phyloP scores from a whole-genome alignment of 2,329 filamentous ascomycete genomes.

The Tolypocladium inflatum region DNA sequence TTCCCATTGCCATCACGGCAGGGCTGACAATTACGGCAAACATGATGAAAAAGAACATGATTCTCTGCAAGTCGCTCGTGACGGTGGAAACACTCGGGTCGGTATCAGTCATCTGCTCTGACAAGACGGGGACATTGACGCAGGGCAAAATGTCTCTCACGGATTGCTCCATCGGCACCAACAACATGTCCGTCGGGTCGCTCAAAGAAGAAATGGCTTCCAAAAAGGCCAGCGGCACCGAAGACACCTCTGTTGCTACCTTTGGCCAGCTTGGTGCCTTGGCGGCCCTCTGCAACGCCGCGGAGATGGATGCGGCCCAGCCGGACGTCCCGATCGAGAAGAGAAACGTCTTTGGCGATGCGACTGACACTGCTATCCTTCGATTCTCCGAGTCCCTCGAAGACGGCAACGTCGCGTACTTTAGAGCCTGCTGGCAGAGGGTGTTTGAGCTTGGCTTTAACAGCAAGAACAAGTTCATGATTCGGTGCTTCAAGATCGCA shows the following conservation, averaged over 20 bases:
- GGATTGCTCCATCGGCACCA: slow-evolving; percentile 50
- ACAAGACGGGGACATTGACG: slow-evolving; percentile 67
- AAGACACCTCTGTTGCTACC: slow-evolving; percentile 23
- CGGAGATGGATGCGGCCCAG: slow-evolving; percentile 62
- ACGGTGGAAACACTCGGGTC: slow-evolving; percentile 68
- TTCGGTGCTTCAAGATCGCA: slow-evolving; percentile 46
- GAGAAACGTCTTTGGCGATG: slow-evolving; percentile 62
- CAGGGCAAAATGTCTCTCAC: slow-evolving; percentile 66
- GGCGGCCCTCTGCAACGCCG: slow-evolving; percentile 63
- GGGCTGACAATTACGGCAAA: slow-evolving; percentile 69
- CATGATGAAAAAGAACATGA: slow-evolving; percentile 66
- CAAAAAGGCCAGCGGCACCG: slow-evolving; percentile 10
- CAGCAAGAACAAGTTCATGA: slow-evolving; percentile 78
- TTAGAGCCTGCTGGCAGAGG: slow-evolving; percentile 54
- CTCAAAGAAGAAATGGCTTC: slow-evolving; percentile 31
- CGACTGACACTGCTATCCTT: slow-evolving; percentile 66
- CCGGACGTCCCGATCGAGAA: slow-evolving; percentile 47
- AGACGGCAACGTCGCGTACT: slow-evolving; percentile 43
- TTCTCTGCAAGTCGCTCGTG: slow-evolving; percentile 71
- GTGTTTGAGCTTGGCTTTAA: slow-evolving; percentile 66
- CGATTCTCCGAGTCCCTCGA: slow-evolving; percentile 57
- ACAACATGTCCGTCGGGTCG: slow-evolving; percentile 39
- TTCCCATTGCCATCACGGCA: slow-evolving; percentile 60
- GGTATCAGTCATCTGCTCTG: slow-evolving; percentile 65
- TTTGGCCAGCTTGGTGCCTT: slow-evolving; percentile 51